Evolutionary conservation across 2,329 filamentous ascomycete genomes (phyloP).

Genomic region (Raffaelea arxii): DNA sequence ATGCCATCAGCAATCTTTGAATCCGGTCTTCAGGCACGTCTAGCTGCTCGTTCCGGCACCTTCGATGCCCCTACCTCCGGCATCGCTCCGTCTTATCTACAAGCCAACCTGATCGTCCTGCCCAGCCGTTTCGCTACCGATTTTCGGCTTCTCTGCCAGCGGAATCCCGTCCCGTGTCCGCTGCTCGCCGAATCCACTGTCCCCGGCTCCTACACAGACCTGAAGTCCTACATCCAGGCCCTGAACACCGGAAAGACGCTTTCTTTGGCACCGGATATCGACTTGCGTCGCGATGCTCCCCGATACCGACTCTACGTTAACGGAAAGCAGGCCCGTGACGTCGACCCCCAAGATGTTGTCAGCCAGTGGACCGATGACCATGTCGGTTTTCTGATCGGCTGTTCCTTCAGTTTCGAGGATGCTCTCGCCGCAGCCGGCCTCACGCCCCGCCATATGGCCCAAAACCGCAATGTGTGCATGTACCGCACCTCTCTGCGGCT

Average conservation of each 20-base stretch:
- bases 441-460: constrained; percentile 36
- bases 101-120: constrained; percentile 53
- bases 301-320: constrained; percentile 49
- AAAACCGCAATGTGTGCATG: constrained; percentile 47
- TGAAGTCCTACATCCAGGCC: constrained; percentile 9
- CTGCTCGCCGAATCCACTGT: constrained; percentile 41
- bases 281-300: constrained; percentile 49
- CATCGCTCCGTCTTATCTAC: constrained; percentile 43
- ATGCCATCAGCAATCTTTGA: background rate
- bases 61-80: constrained; percentile 34
- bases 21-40: background rate
- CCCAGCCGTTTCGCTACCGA: constrained; percentile 46
- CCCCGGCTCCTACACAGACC: constrained; percentile 26
- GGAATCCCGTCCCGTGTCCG: constrained; percentile 54
- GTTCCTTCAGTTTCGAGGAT: constrained; percentile 53
- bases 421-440: constrained; percentile 42
- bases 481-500: constrained; percentile 48
- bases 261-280: constrained; percentile 30
- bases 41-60: background rate
- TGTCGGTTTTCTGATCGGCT: constrained; percentile 54
- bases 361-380: constrained; percentile 47
- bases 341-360: constrained; percentile 36
- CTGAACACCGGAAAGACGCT: constrained; percentile 3
- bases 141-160: constrained; percentile 46
- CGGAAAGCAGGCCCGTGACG: constrained; percentile 26